These are phyloP conservation scores for Termitomyces eurrhizus DNA, from an alignment of 768 basidiomycete genomes.

Conservation along the genomic window DNA sequence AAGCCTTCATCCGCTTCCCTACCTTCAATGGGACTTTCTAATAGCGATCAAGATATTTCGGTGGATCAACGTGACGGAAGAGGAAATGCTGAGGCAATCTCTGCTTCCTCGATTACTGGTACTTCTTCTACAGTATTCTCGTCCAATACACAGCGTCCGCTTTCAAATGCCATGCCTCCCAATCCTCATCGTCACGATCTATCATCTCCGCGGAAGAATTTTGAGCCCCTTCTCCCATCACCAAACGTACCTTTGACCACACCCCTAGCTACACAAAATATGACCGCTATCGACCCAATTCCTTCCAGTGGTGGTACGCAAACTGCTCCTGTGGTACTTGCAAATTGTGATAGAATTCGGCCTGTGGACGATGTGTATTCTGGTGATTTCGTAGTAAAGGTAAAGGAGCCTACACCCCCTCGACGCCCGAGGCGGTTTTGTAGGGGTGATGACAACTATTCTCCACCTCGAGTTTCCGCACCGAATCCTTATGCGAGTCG, in stretches of 20 bases:
- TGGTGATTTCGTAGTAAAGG: not conserved
- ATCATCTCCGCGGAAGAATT: not conserved
- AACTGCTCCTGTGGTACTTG: slow-evolving; percentile 12
- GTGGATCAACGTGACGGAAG: not conserved
- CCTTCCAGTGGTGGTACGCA: slow-evolving; percentile 8
- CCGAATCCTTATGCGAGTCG: not conserved
- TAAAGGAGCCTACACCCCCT: not conserved
- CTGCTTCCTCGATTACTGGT: not conserved
- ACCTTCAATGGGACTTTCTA: not conserved
- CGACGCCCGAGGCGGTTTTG: not conserved
- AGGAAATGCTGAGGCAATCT: not conserved
- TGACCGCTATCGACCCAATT: not conserved
- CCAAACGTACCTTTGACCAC: not conserved
- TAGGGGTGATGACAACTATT: slow-evolving; percentile 14
- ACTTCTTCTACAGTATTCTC: not conserved
- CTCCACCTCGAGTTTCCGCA: slow-evolving; percentile 5
- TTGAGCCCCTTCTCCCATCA: not conserved
- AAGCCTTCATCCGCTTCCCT: not conserved
- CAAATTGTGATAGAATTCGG: slow-evolving; percentile 11
- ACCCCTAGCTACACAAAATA: not conserved
- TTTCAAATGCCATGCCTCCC: not conserved
- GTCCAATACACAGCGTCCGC: not conserved
- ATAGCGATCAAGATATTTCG: not conserved
- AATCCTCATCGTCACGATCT: slow-evolving; percentile 4
- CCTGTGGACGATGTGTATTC: slow-evolving; percentile 8